phyloP scores from a whole-genome alignment of 2,329 filamentous ascomycete genomes.

The Talaromyces sp. region DNA sequence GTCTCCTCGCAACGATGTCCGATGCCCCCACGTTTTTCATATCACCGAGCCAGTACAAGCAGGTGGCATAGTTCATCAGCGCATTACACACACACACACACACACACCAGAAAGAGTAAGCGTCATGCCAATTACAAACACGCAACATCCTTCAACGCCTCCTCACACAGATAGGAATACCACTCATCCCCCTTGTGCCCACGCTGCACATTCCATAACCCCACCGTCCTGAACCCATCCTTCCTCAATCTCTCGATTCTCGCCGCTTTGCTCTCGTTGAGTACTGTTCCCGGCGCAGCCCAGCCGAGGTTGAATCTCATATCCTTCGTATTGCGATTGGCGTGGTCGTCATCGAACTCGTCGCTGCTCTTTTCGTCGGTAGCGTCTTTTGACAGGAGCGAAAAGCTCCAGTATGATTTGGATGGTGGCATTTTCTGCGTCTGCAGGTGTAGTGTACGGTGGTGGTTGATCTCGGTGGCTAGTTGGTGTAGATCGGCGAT shows the following conservation, averaged over 20 bases:
- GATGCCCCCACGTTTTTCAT: slow-evolving; percentile 1
- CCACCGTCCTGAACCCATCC: slow-evolving; percentile 40
- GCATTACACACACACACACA: not conserved
- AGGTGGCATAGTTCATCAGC: not conserved
- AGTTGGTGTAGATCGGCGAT: slow-evolving; percentile 7
- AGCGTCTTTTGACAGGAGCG: slow-evolving; percentile 24
- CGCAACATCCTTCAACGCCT: slow-evolving; percentile 35
- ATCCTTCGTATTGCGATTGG: not conserved
- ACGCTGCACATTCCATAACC: slow-evolving; percentile 32
- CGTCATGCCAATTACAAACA: slow-evolving; percentile 22
- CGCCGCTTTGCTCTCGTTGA: slow-evolving; percentile 35
- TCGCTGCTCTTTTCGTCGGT: slow-evolving; percentile 12
- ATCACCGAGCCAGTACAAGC: not conserved
- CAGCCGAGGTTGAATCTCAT: slow-evolving; percentile 11
- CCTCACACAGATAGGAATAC: slow-evolving; percentile 39
- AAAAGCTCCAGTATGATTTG: slow-evolving; percentile 43
- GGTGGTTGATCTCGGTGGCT: slow-evolving; percentile 5
- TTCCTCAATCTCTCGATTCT: slow-evolving; percentile 36
- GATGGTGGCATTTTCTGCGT: slow-evolving; percentile 31
- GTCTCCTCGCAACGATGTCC: slow-evolving; percentile 1
- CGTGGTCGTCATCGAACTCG: slow-evolving; percentile 5
- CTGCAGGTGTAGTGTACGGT: slow-evolving; percentile 24
- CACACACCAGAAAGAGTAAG: not conserved
- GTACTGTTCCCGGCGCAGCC: slow-evolving; percentile 19
- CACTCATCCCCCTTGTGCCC: slow-evolving; percentile 40